Base-by-base conservation (phyloP, 1,139 yeast genomes). In the Nakaseomyces delphensis region DNA sequence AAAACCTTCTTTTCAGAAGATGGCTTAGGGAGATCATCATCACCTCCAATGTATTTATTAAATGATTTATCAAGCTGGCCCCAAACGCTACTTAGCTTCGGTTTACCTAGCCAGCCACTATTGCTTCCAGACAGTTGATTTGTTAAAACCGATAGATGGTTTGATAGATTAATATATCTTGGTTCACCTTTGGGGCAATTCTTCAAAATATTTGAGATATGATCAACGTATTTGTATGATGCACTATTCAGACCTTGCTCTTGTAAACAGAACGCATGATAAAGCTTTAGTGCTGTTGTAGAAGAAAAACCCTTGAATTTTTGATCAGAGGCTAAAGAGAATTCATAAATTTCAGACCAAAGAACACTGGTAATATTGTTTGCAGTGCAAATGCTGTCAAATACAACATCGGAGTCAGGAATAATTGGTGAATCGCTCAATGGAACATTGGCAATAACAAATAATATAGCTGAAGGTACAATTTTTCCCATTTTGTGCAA, bases 1-100 rank as follows among this genome's bases (percentile, higher is more conserved):
- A 84, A 84, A 0, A 81, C 78, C 6, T 83, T 83, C 31, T 66
- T 71, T 23, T 74, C 57, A 3, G 48, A 39, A 13, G 53, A 37
- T 15, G 44, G 44, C 15, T 46, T 48, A 2, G 48, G 45, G 18
- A 63, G 62, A 36, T 79, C 89, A 42, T 85, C 96, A 10, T 58
- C 62, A 11, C 97, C 98, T 3, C 95, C 85, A 49, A 91, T 91
- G 59, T 89, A 85, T 60, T 86, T 86, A 55, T 76, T 77, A 56
- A 80, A 76, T n/a, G 80, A 74, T 54, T 76, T 77, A 59, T 86
- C 95, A 48, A 87, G 68, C 42, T 83, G 87, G 7, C 89, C 91
- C 93, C 94, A 83, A 46, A 87, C 80, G 56, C 77, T 82, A 54
- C 87, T 95, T 46, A 87, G 68, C 53, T 82, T 83, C 11, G 93